Base-by-base conservation (phyloP, 73 alveolate genomes). In the Paramecium tetraurelia region DNA sequence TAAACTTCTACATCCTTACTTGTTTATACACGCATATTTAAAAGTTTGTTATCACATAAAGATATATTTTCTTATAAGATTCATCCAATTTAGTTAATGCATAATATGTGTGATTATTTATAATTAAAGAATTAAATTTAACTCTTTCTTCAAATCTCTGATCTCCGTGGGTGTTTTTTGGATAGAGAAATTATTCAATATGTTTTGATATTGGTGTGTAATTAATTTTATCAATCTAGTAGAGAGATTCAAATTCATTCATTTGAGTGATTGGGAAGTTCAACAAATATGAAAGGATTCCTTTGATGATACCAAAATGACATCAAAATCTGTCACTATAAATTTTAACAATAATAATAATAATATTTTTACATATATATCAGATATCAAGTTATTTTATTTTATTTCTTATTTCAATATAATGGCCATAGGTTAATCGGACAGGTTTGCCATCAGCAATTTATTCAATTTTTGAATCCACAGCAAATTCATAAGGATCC, bases 371-470 rank as follows among this genome's bases (percentile, higher is more conserved):
- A 14, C 5, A 48, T 48, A 53, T 53, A 53, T 53, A 89, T 89
- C 94, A 89, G 10, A 89, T 89, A 70, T 89, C 94, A 18, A 89
- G 85, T 29, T 77, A 21, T 46, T 44, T 70, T 27, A 89, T 89
- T 38, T 89, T 89, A 63, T 83, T 69, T 70, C 90, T 89, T 20
- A 89, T 89, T 71, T 89, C 86, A 10, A 57, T 83, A 46, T 71
- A 89, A 29, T 89, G 94, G 2, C 92, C 87, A 70, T 89, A 70
- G 16, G 71, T 89, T 22, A 89, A 29, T 89, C 90, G 76, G 53
- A 71, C 89, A 8, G 94, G 94, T n/a, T 83, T 77, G 29, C 94
- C 94, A 46, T 89, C 94, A 46, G 94, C 94, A 14, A 89, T 89
- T 29, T 89, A 46, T 46, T 89, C 94, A 21, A 89, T 89, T 50